Evolutionary conservation across 345 rosid species (phyloP).

Genomic region (Kandelia obovata): DNA sequence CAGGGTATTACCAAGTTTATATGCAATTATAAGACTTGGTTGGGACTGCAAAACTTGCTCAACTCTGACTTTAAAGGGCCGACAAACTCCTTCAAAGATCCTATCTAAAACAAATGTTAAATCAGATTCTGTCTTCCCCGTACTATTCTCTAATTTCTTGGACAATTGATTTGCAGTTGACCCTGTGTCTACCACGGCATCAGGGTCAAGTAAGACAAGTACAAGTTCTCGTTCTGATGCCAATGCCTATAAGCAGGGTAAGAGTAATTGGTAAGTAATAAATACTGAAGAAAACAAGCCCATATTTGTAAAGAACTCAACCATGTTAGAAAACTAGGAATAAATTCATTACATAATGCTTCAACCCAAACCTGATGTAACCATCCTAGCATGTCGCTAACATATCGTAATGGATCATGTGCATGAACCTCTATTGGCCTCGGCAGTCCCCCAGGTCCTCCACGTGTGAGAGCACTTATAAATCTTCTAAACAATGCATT

Average conservation of each 20-base stretch:
- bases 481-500: constrained; percentile 95
- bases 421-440: constrained; percentile 99
- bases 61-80: constrained; percentile 98
- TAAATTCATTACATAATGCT: constrained; percentile 6
- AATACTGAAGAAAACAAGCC: neutral
- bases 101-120: constrained; percentile 87
- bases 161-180: constrained; percentile 45
- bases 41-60: constrained; percentile 98
- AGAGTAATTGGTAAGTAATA: constrained; percentile 12
- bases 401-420: constrained; percentile 96
- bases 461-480: constrained; percentile 97
- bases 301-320: neutral
- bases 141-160: constrained; percentile 50
- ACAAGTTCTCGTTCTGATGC: constrained; percentile 98
- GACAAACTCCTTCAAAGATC: constrained; percentile 98
- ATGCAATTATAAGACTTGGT: constrained; percentile 84
- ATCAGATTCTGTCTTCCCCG: constrained; percentile 71
- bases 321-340: constrained; percentile 13
- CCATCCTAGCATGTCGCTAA: constrained; percentile 99
- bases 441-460: constrained; percentile 97
- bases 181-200: constrained; percentile 53
- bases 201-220: constrained; percentile 77
- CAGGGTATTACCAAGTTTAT: constrained; percentile 81
- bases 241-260: constrained; percentile 61
- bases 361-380: constrained; percentile 76